Base-by-base conservation (phyloP, 352 stramenopile genomes). In the Globisporangium emineosum region DNA sequence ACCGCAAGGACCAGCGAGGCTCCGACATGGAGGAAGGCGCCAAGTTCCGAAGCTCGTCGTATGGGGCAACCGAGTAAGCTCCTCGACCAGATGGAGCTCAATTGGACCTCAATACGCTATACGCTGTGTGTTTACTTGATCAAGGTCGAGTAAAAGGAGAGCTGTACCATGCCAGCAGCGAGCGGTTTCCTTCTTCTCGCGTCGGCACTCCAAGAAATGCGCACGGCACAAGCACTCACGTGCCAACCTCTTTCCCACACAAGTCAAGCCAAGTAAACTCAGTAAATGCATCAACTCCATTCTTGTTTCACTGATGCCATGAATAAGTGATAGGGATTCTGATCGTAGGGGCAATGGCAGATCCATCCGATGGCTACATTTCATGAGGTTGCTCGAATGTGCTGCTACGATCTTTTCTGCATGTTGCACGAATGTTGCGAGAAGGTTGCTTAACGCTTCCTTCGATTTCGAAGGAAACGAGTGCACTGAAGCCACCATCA, bases 11-110 rank as follows among this genome's bases (percentile, higher is more conserved):
- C 6, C 12, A 57, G 49, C 60, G 45, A 8, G 40, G 40, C 23
- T 64, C 57, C 0, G 60, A 57, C 7, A 47, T 75, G 25, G 68
- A 74, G 43, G 65, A 72, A 27, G 64, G 47, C 15, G 43, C 29
- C 29, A 53, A 62, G 56, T 21, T 64, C 17, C 67, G 59, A 9
- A 57, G 51, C 6, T 55, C 55, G 12, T 73, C 67, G 53, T 73
- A 73, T 42, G 67, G 67, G 1, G 53, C 67, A 10, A 71, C 67
- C 0, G 54, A 52, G 30, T 68, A 65, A 21, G 9, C 27, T 23
- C n/a, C n/a, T n/a, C n/a, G n/a, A n/a, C n/a, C n/a, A n/a, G n/a
- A n/a, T n/a, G n/a, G n/a, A n/a, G n/a, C n/a, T n/a, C n/a, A n/a
- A n/a, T n/a, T n/a, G n/a, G n/a, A n/a, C n/a, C n/a, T n/a, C n/a